These are phyloP conservation scores for Blastobotrys niveus DNA, from an alignment of 1,139 yeast species.

Conservation along the genomic window DNA sequence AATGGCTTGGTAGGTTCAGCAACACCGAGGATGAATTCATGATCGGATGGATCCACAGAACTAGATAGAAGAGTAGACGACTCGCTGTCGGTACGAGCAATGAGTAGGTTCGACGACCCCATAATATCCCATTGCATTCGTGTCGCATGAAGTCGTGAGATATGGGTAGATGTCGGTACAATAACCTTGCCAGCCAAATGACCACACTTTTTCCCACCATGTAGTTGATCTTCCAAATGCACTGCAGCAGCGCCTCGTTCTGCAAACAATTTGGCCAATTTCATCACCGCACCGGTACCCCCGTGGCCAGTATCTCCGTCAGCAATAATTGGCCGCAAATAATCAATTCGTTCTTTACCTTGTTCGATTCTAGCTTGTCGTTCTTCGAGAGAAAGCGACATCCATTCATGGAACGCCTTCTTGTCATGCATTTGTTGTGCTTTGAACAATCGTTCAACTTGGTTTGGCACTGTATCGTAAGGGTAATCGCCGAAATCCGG, in stretches of 20 bases:
- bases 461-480: conserved; percentile 61
- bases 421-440: conserved; percentile 56
- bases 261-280: conserved; percentile 56
- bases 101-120: conserved; percentile 53
- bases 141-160: conserved; percentile 52
- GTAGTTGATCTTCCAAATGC: conserved; percentile 59
- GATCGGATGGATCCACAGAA: conserved; percentile 52
- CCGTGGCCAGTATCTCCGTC: conserved; percentile 69
- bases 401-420: conserved; percentile 45
- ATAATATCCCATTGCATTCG: conserved; percentile 61
- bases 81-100: conserved; percentile 59
- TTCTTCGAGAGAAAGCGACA: conserved; percentile 33
- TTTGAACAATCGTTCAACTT: conserved; percentile 53
- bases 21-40: conserved; percentile 49
- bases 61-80: conserved; percentile 51
- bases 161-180: conserved; percentile 56
- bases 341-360: conserved; percentile 41
- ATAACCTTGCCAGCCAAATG: conserved; percentile 59
- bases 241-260: conserved; percentile 63
- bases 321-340: conserved; percentile 57
- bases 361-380: conserved; percentile 23
- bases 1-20: conserved; percentile 42
- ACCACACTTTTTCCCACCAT: conserved; percentile 63
- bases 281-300: conserved; percentile 60
- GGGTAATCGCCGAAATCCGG: conserved; percentile 63